Evolutionary conservation across 345 rosid species (phyloP).

Genomic region (Citrus mangshanensis): DNA sequence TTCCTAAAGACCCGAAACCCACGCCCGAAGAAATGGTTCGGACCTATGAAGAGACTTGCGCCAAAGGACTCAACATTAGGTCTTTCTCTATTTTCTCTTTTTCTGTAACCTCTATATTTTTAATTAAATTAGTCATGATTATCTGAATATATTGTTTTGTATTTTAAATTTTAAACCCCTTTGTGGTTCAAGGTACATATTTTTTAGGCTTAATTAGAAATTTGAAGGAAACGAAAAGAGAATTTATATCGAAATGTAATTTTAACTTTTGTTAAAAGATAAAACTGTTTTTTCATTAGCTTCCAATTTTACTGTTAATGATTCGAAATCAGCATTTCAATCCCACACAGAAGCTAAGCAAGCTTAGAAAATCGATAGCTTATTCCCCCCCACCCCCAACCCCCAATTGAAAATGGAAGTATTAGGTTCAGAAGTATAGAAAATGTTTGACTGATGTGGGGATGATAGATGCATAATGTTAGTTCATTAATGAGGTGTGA

Average conservation of each 20-base stretch:
- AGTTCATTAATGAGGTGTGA: no score
- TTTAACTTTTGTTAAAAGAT: background rate
- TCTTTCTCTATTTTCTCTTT: constrained; percentile 31
- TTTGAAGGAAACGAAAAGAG: background rate
- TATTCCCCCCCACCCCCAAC: no score
- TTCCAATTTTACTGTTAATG: no score
- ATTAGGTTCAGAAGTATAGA: no score
- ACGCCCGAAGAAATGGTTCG: constrained; percentile 75
- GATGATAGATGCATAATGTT: no score
- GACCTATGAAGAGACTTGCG: constrained; percentile 64
- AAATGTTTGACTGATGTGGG: no score
- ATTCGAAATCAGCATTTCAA: no score
- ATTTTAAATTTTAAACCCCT: background rate
- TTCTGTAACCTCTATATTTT: background rate
- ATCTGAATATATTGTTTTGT: background rate
- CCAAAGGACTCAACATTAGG: constrained; percentile 83
- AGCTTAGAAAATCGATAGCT: no score
- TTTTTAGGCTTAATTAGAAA: background rate
- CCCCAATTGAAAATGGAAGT: no score
- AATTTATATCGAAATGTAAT: background rate
- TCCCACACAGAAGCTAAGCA: no score
- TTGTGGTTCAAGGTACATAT: no score
- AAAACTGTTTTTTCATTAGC: background rate
- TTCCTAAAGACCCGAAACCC: constrained; percentile 52
- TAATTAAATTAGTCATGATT: background rate